These are phyloP conservation scores for Plenodomus lindquistii DNA, from an alignment of 2,329 filamentous ascomycete species.

Conservation along the genomic window DNA sequence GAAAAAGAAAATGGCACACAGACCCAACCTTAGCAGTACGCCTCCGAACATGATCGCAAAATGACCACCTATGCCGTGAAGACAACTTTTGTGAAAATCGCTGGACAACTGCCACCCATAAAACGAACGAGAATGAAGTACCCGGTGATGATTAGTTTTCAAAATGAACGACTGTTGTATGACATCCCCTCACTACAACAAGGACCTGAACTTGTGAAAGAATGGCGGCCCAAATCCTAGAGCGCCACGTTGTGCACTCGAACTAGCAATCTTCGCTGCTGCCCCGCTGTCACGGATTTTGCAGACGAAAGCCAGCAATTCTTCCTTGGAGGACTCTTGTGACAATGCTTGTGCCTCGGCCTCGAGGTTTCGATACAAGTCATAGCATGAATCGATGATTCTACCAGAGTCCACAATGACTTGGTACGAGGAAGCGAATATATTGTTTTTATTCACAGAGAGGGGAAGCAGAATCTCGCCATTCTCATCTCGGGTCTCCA, in stretches of 20 bases:
- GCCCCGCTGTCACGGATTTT: neutral
- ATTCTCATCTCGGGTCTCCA: neutral
- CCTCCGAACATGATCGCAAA: neutral
- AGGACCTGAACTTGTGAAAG: neutral
- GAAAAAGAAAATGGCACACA: neutral
- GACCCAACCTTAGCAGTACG: neutral
- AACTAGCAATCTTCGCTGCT: neutral
- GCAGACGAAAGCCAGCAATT: neutral
- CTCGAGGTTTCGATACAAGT: neutral
- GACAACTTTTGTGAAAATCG: constrained; percentile 1
- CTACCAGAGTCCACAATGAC: constrained; percentile 9
- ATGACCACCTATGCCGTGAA: neutral
- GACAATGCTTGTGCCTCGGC: neutral
- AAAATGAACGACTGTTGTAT: neutral
- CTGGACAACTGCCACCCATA: neutral
- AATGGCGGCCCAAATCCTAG: neutral
- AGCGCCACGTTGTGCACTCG: neutral
- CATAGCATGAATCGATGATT: neutral
- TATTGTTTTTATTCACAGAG: constrained; percentile 16
- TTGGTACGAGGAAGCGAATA: constrained; percentile 10
- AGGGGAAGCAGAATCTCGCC: constrained; percentile 13
- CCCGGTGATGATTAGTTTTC: neutral
- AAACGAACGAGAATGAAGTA: neutral
- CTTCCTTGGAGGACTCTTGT: neutral
- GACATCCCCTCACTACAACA: neutral